Evolutionary conservation across 1,284 basidiomycete species (phyloP), one percentile per base, ranked within the genome.

Genomic region (Pascua sp.): DNA sequence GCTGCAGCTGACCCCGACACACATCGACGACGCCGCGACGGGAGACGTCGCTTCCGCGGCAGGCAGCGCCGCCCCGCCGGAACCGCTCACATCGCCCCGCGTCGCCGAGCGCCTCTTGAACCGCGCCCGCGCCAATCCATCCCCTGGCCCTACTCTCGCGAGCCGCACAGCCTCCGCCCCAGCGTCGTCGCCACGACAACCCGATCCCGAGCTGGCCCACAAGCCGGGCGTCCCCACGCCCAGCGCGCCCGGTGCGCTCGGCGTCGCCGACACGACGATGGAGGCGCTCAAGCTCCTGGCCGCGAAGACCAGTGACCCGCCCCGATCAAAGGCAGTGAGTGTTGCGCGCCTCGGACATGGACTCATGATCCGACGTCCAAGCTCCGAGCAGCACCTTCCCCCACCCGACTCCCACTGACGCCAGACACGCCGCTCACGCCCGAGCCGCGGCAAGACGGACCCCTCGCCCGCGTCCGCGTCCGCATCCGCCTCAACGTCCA

Each of bases 1-100:
- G 50, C 66, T 72, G 17, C 66, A 67, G 47, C 57, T 56, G 16
- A 67, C 69, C 0, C 71, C 72, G 16, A 72, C 72, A 7, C 72
- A 70, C 61, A 60, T 72, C 49, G 67, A 67, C 52, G 60, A 62
- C n/a, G 39, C 42, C 8, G 7, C 38, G 12, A 24, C 42, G 46
- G 18, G 44, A 16, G 37, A 39, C 37, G 24, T 42, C 17, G 4
- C 51, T 39, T 15, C 39, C 53, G 43, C 49, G 36, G 16, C 24
- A 37, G 39, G 51, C 41, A 16, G 12, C 43, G 11, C 38, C n/a
- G 45, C 17, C 45, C 40, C 24, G 24, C 16, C 47, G 2, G 51
- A 60, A 48, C 57, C 62, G 11, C 60, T 71, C 5, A 67, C 68
- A 11, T 65, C 68, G 13, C 68, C 69, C 2, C 64, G 65, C 38